These are phyloP conservation scores for Dothiorella sarmentorum DNA, from an alignment of 2,329 filamentous ascomycete species.

Conservation along the genomic window DNA sequence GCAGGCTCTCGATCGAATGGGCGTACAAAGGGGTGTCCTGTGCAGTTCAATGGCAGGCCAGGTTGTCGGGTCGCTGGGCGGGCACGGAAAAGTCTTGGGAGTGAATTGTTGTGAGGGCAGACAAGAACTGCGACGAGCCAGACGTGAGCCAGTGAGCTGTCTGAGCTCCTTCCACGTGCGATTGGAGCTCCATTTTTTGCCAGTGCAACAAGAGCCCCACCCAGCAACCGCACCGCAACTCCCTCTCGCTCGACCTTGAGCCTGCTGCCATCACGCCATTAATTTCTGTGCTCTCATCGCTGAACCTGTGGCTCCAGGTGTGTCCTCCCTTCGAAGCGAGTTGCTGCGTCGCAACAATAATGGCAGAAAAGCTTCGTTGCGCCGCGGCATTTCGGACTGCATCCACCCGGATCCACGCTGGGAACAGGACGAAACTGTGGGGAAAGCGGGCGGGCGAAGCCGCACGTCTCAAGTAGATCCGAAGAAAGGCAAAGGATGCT, in stretches of 20 bases:
- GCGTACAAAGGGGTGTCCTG: background rate
- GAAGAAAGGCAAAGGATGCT: background rate
- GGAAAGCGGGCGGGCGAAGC: background rate
- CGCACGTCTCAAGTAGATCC: background rate
- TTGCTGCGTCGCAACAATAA: background rate
- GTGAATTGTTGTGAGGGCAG: background rate
- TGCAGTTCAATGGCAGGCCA: background rate
- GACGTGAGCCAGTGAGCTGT: slow-evolving; percentile 7
- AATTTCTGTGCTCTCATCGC: background rate
- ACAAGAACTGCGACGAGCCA: background rate
- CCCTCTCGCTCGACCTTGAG: background rate
- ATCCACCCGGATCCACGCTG: background rate
- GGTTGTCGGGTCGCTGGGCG: background rate
- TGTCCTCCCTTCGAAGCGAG: background rate
- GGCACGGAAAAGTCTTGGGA: background rate
- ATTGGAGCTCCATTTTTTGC: slow-evolving; percentile 8
- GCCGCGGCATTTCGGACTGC: background rate
- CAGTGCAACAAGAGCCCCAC: background rate
- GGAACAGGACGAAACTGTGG: background rate
- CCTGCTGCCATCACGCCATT: background rate
- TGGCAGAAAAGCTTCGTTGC: background rate
- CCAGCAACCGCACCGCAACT: background rate
- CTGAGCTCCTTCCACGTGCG: slow-evolving; percentile 8
- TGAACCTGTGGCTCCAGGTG: too few species aligned
- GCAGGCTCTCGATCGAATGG: background rate